Percentiles rank a stretch among this genome's conserved stretches.
Evolutionary conservation across 176 grass and related monocot species (phyloP).

Genomic region (Saccharum officinarum): DNA sequence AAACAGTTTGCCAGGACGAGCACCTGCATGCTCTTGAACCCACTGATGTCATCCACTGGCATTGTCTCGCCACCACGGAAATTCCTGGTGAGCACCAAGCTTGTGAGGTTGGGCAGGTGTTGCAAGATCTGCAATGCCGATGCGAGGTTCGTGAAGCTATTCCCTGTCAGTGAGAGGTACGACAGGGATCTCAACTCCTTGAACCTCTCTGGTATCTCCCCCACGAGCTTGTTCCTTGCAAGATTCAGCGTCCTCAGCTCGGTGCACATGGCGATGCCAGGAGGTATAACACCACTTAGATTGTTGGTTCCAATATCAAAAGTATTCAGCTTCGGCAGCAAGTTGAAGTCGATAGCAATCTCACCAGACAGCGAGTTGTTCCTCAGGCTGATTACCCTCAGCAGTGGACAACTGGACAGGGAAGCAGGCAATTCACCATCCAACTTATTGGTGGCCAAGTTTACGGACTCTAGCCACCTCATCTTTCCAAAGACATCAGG

Average conservation of each 20-base stretch:
- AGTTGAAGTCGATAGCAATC: constrained; percentile 46
- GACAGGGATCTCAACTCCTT: constrained; percentile 49
- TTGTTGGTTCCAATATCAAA: constrained; percentile 45
- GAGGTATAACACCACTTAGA: constrained; percentile 37
- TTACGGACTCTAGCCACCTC: constrained; percentile 43
- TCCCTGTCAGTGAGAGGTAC: constrained; percentile 30
- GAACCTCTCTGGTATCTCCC: constrained; percentile 53
- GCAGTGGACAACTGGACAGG: constrained; percentile 21
- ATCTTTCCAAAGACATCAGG: constrained; percentile 60
- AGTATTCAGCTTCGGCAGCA: constrained; percentile 32
- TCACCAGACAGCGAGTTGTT: constrained; percentile 49
- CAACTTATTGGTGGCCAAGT: constrained; percentile 40
- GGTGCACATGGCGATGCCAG: not conserved
- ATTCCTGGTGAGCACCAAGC: constrained; percentile 49
- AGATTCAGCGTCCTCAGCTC: constrained; percentile 51
- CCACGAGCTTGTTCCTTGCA: constrained; percentile 47
- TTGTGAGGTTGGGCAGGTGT: constrained; percentile 48
- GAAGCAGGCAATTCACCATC: constrained; percentile 43
- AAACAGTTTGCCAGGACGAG: constrained; percentile 47
- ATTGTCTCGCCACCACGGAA: constrained; percentile 45
- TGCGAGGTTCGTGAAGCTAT: constrained; percentile 51
- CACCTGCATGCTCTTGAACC: constrained; percentile 55
- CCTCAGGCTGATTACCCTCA: constrained; percentile 47
- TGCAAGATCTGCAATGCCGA: constrained; percentile 53
- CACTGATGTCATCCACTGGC: constrained; percentile 33